Conservation (phyloP, 73 alveolate genomes). For the Tetrahymena malaccensis region DNA sequence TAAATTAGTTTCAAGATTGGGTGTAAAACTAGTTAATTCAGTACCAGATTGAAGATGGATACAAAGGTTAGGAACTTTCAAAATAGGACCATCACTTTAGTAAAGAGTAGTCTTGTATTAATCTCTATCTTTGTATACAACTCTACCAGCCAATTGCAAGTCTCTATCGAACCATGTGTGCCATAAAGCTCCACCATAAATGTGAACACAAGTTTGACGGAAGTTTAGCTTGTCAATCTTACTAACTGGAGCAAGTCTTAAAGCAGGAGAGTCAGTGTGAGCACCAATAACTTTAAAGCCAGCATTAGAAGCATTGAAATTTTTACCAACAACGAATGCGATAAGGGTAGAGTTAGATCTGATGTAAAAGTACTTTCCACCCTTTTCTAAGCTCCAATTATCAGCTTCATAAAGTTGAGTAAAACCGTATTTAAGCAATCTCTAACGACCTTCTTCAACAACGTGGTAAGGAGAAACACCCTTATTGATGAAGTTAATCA, state of each 20-base stretch:
- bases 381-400: conserved; percentile 72
- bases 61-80: conserved; percentile 83
- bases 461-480: not conserved
- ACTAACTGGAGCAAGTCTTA: conserved; percentile 81
- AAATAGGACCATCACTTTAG: conserved; percentile 75
- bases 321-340: conserved; percentile 80
- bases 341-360: conserved; percentile 79
- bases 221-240: conserved; percentile 55
- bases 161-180: conserved; percentile 97
- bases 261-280: conserved; percentile 90
- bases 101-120: conserved; percentile 66
- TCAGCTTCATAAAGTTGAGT: not conserved
- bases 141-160: conserved; percentile 87
- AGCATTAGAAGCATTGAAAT: conserved; percentile 40
- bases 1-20: conserved; percentile 76
- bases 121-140: conserved; percentile 63
- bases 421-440: not conserved
- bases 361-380: conserved; percentile 74
- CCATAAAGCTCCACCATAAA: conserved; percentile 96
- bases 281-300: conserved; percentile 78
- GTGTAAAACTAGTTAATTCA: conserved; percentile 61
- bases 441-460: not conserved
- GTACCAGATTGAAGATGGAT: conserved; percentile 69
- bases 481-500: not conserved
- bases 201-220: conserved; percentile 68